phyloP scores from a whole-genome alignment of 192 early-diverging fungal species.

The Coemansia sp. region DNA sequence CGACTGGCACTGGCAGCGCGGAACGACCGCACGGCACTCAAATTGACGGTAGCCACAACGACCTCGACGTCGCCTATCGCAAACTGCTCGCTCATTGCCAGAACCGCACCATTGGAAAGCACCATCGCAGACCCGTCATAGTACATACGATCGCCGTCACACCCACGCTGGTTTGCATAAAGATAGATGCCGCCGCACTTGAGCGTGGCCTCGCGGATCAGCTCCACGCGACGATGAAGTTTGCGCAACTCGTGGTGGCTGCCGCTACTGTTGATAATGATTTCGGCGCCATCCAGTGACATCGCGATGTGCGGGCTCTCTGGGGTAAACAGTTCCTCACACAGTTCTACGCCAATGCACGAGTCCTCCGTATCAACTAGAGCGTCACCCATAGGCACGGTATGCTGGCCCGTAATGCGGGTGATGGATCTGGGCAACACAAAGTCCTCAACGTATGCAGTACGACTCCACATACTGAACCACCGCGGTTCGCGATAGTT shows the following conservation, averaged over 20 bases:
- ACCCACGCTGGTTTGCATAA: slow-evolving; percentile 96
- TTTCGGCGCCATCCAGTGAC: slow-evolving; percentile 94
- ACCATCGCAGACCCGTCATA: slow-evolving; percentile 95
- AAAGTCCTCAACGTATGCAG: slow-evolving; percentile 68
- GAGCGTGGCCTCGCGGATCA: slow-evolving; percentile 86
- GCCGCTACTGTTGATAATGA: slow-evolving; percentile 94
- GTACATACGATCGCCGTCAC: slow-evolving; percentile 97
- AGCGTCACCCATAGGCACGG: slow-evolving; percentile 88
- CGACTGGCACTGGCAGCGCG: slow-evolving; percentile 71
- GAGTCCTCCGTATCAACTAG: slow-evolving; percentile 83
- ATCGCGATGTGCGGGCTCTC: slow-evolving; percentile 92
- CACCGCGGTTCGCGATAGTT: slow-evolving; percentile 97
- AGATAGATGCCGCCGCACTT: slow-evolving; percentile 95
- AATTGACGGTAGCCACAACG: slow-evolving; percentile 84
- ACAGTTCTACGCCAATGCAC: slow-evolving; percentile 89
- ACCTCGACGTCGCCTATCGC: slow-evolving; percentile 94
- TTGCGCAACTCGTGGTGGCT: slow-evolving; percentile 97
- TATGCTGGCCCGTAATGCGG: slow-evolving; percentile 74
- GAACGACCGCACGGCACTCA: slow-evolving; percentile 84
- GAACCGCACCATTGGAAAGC: slow-evolving; percentile 81
- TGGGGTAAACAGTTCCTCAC: slow-evolving; percentile 97
- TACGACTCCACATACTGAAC: slow-evolving; percentile 85
- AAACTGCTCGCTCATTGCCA: slow-evolving; percentile 92
- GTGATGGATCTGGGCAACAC: slow-evolving; percentile 79
- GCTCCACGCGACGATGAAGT: slow-evolving; percentile 78